These are phyloP conservation scores for Penicillium nucicola DNA, from an alignment of 495 filamentous ascomycete species.

Conservation along the genomic window DNA sequence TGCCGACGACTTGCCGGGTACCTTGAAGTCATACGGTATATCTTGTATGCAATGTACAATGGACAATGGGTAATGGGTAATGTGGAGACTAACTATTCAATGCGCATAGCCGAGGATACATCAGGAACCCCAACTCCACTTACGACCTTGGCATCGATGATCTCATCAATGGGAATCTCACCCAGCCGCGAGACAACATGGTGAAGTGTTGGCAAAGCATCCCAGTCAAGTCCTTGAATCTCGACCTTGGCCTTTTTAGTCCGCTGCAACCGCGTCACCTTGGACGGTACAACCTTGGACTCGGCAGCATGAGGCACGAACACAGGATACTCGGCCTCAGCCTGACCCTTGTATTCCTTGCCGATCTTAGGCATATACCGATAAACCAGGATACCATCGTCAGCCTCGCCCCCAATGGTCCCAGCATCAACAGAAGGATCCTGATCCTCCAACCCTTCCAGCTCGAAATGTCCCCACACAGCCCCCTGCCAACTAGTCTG, in stretches of 20 bases:
- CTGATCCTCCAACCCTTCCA: slow-evolving; percentile 35
- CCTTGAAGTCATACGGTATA: too few species aligned
- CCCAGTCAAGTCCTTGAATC: slow-evolving; percentile 43
- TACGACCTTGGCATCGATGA: slow-evolving; percentile 49
- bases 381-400: slow-evolving; percentile 41
- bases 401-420: slow-evolving; percentile 28
- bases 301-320: slow-evolving; percentile 39
- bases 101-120: slow-evolving; percentile 35
- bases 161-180: slow-evolving; percentile 52
- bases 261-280: slow-evolving; percentile 29
- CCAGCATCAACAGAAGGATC: slow-evolving; percentile 24
- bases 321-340: slow-evolving; percentile 46
- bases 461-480: slow-evolving; percentile 38
- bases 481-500: slow-evolving; percentile 47
- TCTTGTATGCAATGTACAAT: too few species aligned
- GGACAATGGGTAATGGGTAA: too few species aligned
- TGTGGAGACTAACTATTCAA: slow-evolving; percentile 27
- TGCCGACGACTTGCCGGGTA: too few species aligned
- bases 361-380: slow-evolving; percentile 49
- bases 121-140: slow-evolving; percentile 49
- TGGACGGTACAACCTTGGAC: slow-evolving; percentile 28
- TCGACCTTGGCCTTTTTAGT: slow-evolving; percentile 41
- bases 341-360: slow-evolving; percentile 31
- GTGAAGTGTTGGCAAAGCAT: slow-evolving; percentile 52
- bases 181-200: slow-evolving; percentile 48